These are phyloP conservation scores for Sporothrix phasma DNA, from an alignment of 2,329 filamentous ascomycete species.

Conservation along the genomic window DNA sequence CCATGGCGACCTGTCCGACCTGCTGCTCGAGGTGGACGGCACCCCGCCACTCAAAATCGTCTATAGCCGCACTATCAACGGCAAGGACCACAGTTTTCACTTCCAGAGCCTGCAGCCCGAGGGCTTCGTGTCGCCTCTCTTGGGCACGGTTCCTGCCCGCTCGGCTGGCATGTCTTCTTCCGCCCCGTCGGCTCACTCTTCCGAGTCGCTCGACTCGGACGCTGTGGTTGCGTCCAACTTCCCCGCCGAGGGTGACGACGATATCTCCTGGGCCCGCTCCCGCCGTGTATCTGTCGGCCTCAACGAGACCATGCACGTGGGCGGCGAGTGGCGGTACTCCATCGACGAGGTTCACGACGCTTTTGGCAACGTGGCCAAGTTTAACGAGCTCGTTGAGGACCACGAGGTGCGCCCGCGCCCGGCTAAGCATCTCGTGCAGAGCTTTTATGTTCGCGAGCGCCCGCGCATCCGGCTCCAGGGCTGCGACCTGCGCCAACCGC, in stretches of 20 bases:
- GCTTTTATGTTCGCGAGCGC: slow-evolving; percentile 77
- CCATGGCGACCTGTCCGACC: slow-evolving; percentile 75
- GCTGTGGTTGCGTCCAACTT: slow-evolving; percentile 30
- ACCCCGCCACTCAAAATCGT: slow-evolving; percentile 86
- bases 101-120: slow-evolving; percentile 93
- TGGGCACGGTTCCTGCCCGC: slow-evolving; percentile 35
- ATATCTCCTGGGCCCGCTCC: slow-evolving; percentile 70
- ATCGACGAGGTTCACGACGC: slow-evolving; percentile 89
- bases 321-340: slow-evolving; percentile 79
- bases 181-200: background rate
- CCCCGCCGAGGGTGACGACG: slow-evolving; percentile 48
- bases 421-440: slow-evolving; percentile 56
- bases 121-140: slow-evolving; percentile 66
- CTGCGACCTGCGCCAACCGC: slow-evolving; percentile 69
- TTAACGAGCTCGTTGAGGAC: slow-evolving; percentile 58
- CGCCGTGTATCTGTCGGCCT: slow-evolving; percentile 69
- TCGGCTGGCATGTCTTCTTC: slow-evolving; percentile 35
- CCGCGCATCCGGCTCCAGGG: slow-evolving; percentile 61
- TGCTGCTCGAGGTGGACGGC: slow-evolving; percentile 73
- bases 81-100: slow-evolving; percentile 71
- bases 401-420: slow-evolving; percentile 50
- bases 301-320: slow-evolving; percentile 75
- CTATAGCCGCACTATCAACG: slow-evolving; percentile 82
- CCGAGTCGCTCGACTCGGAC: background rate
- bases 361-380: slow-evolving; percentile 76